phyloP scores from a whole-genome alignment of 371 early-diverging fungal species.

The Edhazardia aedis region DNA sequence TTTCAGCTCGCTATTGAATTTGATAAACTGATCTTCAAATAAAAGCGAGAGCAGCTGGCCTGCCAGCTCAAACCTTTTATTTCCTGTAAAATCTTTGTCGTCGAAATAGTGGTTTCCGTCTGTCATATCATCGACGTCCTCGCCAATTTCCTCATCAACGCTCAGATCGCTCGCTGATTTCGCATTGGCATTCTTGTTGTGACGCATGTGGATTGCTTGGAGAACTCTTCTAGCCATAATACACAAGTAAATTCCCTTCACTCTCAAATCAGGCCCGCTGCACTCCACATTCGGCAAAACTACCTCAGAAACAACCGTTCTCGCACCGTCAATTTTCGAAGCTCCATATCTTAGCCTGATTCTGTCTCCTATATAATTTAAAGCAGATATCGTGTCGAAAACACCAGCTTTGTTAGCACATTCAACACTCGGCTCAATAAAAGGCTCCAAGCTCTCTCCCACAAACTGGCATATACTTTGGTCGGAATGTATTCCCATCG shows the following conservation, averaged over 20 bases:
- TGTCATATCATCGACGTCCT: too few relatives aligned
- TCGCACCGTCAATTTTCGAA: constrained; percentile 57
- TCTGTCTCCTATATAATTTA: constrained; percentile 64
- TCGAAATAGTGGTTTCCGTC: constrained; percentile 60
- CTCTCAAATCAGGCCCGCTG: constrained; percentile 49
- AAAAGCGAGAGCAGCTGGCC: constrained; percentile 83
- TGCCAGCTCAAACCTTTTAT: constrained; percentile 95
- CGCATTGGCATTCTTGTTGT: too few relatives aligned
- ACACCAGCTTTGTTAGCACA: constrained; percentile 47
- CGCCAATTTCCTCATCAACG: too few relatives aligned
- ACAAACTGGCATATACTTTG: constrained; percentile 77
- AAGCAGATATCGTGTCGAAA: constrained; percentile 44
- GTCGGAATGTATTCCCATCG: constrained; percentile 65
- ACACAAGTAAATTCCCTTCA: constrained; percentile 76
- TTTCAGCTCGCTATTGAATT: constrained; percentile 62
- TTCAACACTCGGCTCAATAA: constrained; percentile 72
- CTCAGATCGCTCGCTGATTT: too few relatives aligned
- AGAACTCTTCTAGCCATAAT: constrained; percentile 86
- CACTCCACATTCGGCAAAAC: constrained; percentile 84
- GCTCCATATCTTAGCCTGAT: constrained; percentile 41
- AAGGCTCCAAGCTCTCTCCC: constrained; percentile 58
- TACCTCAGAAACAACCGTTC: constrained; percentile 65
- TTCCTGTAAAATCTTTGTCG: constrained; percentile 97
- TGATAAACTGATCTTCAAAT: constrained; percentile 96
- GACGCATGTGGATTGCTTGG: too few relatives aligned